Evolutionary conservation across 2,329 filamentous ascomycete genomes (phyloP).

Genomic region (Rutstroemia sp.): DNA sequence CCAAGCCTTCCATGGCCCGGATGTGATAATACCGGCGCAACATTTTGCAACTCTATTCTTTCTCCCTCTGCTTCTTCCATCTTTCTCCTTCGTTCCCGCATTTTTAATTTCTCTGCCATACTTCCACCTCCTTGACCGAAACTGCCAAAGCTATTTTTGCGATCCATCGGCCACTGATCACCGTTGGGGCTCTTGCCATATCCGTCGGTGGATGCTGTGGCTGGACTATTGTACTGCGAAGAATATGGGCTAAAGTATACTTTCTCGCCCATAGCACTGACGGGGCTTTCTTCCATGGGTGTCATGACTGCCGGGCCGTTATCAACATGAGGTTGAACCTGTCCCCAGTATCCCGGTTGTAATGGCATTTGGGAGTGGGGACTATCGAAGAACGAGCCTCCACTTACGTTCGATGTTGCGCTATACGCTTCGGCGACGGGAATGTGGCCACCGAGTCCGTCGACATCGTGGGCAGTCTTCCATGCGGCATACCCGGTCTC

Average conservation of each 20-base stretch:
- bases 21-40: conserved; percentile 23
- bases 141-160: conserved; percentile 14
- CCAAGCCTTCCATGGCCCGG: conserved; percentile 20
- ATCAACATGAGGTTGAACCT: conserved; percentile 31
- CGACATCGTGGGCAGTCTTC: conserved; percentile 12
- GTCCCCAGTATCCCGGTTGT: conserved; percentile 38
- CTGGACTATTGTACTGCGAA: conserved; percentile 52
- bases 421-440: neutral
- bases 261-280: conserved; percentile 31
- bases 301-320: conserved; percentile 3
- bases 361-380: conserved; percentile 48
- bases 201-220: conserved; percentile 24
- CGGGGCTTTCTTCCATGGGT: conserved; percentile 13
- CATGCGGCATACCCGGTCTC: conserved; percentile 21
- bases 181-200: conserved; percentile 3
- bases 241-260: conserved; percentile 53
- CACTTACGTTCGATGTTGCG: conserved; percentile 24
- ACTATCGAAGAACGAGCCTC: conserved; percentile 36
- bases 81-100: conserved; percentile 8
- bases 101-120: conserved; percentile 4
- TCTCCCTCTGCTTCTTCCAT: conserved; percentile 15
- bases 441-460: conserved; percentile 5
- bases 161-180: conserved; percentile 18
- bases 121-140: conserved; percentile 2
- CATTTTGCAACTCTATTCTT: conserved; percentile 23